A percentile compares a stretch with the other conserved stretches of the same genome.
Conservation (phyloP, 352 stramenopile genomes). For the Phytophthora fragariaefolia region DNA sequence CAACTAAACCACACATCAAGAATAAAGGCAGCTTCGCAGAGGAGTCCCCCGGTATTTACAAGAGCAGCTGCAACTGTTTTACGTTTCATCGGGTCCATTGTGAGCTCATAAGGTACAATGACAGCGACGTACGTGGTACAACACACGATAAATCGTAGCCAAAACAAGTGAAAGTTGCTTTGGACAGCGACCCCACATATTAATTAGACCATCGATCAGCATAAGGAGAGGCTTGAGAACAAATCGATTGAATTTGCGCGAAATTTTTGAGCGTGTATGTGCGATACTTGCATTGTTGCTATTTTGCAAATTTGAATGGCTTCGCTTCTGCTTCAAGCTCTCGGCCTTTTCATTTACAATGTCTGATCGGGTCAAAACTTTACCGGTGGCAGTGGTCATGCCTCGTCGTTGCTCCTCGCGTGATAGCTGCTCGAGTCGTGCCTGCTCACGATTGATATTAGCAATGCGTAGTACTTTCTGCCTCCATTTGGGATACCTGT, state of each 20-base stretch:
- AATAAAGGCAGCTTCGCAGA: constrained; percentile 47
- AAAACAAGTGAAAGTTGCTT: constrained; percentile 46
- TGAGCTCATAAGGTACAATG: constrained; percentile 52
- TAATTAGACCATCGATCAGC: constrained; percentile 6
- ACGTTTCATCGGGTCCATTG: constrained; percentile 39
- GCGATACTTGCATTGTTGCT: not conserved
- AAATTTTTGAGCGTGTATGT: not conserved
- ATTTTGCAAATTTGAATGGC: not conserved
- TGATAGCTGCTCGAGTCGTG: constrained; percentile 31
- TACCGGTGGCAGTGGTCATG: not conserved
- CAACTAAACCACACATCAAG: constrained; percentile 54
- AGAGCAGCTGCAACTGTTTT: constrained; percentile 1
- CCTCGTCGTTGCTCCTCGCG: constrained; percentile 8
- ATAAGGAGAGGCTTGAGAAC: constrained; percentile 1
- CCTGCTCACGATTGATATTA: constrained; percentile 55
- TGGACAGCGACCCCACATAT: constrained; percentile 44
- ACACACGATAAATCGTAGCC: constrained; percentile 36
- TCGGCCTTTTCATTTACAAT: constrained; percentile 25
- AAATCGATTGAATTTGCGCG: not conserved
- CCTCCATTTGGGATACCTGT: constrained; percentile 70
- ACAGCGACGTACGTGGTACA: constrained; percentile 44
- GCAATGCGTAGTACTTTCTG: constrained; percentile 64
- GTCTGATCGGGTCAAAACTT: constrained; percentile 14
- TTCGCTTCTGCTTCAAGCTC: constrained; percentile 12
- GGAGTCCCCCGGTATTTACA: constrained; percentile 24